Evolutionary conservation across 169 alveolate species (phyloP), one percentile per base, ranked within the genome.

Genomic region (Babesia sp.): DNA sequence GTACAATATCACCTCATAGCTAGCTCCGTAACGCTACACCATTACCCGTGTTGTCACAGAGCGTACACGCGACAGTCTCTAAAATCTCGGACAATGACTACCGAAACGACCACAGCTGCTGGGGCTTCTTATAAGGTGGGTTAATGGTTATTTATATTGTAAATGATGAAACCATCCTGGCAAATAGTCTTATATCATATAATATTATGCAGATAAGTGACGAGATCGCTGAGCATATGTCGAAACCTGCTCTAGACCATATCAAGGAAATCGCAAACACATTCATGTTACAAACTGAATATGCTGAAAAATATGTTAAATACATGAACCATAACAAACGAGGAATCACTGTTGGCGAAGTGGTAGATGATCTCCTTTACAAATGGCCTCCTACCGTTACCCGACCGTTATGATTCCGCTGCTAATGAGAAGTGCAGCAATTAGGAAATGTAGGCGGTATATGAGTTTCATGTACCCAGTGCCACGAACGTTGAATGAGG

Each of bases 311-410:
- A 36, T 54, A 50, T 0, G 56, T 67, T 0, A 77, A 44, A 50
- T 57, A 3, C 22, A 42, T 64, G 76, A 77, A 69, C 51, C 45
- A 33, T 8, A 26, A 54, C 18, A 66, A 29, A 0, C 5, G 39
- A 9, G 60, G 59, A 3, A 77, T 56, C 4, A 67, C 82, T 1
- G 76, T 48, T 16, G 86, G 16, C 20, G 81, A 68, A 26, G 39
- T 68, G 26, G 66, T 67, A 14, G 20, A 77, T 24, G 58, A 77
- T 34, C 56, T 68, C 36, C 11, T 69, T 1, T 54, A 61, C 67
- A 66, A n/a, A 31, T 77, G 86, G 86, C 81, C 74, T 0, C 82
- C 86, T 24, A 48, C 81, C 37, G 28, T 11, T 7, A 11, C 48
- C 12, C 28, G 11, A 11, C 86, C 51, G 45, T 80, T 67, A 36